Conservation (phyloP, 2,329 filamentous ascomycete genomes). For the Corinectria fuckeliana region DNA sequence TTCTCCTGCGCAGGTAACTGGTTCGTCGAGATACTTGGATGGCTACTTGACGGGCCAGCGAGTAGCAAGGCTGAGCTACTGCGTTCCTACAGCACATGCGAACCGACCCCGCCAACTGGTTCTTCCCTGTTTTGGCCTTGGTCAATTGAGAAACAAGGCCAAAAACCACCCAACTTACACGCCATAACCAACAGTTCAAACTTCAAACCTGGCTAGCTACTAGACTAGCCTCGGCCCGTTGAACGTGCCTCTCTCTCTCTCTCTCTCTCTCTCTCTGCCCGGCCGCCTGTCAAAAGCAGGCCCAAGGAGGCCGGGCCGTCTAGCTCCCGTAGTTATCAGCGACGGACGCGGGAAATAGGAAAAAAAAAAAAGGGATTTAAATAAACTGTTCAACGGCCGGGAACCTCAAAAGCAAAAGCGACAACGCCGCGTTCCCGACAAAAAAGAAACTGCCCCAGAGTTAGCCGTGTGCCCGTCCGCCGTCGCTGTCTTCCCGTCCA, state of each 20-base stretch:
- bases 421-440: neutral
- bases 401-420: slow-evolving; percentile 3
- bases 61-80: neutral
- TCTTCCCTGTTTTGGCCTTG: neutral
- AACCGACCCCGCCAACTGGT: neutral
- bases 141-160: neutral
- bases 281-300: neutral
- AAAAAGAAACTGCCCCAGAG: slow-evolving; percentile 1
- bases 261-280: neutral
- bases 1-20: neutral
- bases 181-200: neutral
- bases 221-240: neutral
- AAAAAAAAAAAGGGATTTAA: neutral
- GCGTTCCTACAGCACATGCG: neutral
- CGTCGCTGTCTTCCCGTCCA: neutral
- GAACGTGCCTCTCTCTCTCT: neutral
- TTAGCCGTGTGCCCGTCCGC: slow-evolving; percentile 3
- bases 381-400: slow-evolving; percentile 1
- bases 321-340: slow-evolving; percentile 10
- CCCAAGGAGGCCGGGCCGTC: neutral
- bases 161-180: neutral
- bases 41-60: neutral
- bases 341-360: neutral
- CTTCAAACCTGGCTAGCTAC: neutral
- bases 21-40: neutral